These are phyloP conservation scores for Parachaetomium inaequale DNA, from an alignment of 495 filamentous ascomycete species.

Conservation along the genomic window DNA sequence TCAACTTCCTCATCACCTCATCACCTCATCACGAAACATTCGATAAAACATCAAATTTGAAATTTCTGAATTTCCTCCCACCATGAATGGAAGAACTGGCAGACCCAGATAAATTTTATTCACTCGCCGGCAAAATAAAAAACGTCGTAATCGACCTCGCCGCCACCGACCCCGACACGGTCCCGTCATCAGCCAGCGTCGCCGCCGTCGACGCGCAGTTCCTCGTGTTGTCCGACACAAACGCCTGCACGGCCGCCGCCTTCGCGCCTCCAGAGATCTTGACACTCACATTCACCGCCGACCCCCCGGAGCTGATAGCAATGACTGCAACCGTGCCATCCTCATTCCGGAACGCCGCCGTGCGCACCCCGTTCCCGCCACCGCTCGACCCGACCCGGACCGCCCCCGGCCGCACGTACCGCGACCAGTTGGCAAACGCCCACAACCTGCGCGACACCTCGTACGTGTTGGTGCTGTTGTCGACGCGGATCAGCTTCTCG, in stretches of 20 bases:
- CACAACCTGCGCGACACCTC: slow-evolving; percentile 47
- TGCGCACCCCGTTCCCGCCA: slow-evolving; percentile 35
- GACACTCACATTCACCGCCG: slow-evolving; percentile 29
- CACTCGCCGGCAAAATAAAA: slow-evolving; percentile 23
- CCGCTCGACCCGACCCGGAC: slow-evolving; percentile 33
- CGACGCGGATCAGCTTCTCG: slow-evolving; percentile 45
- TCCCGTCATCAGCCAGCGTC: slow-evolving; percentile 29
- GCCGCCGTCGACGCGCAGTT: slow-evolving; percentile 33
- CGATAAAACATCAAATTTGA: too few relatives aligned
- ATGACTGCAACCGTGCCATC: slow-evolving; percentile 48
- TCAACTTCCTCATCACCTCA: neutral
- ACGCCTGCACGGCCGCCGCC: slow-evolving; percentile 30
- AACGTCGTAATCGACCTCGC: slow-evolving; percentile 38
- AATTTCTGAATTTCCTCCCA: too few relatives aligned
- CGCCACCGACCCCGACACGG: slow-evolving; percentile 37
- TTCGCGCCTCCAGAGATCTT: neutral
- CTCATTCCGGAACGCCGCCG: slow-evolving; percentile 49
- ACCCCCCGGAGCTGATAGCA: slow-evolving; percentile 45
- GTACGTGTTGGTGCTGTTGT: slow-evolving; percentile 38
- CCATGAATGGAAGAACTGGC: too few relatives aligned
- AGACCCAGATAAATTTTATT: too few relatives aligned
- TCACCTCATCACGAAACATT: too few relatives aligned
- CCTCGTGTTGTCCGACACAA: slow-evolving; percentile 38
- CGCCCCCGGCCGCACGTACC: slow-evolving; percentile 52
- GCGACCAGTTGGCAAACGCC: slow-evolving; percentile 51